A percentile compares a stretch with the other conserved stretches of the same genome.
Conservation (phyloP, 805 yeast genomes). For the Starmerella asiatica region DNA sequence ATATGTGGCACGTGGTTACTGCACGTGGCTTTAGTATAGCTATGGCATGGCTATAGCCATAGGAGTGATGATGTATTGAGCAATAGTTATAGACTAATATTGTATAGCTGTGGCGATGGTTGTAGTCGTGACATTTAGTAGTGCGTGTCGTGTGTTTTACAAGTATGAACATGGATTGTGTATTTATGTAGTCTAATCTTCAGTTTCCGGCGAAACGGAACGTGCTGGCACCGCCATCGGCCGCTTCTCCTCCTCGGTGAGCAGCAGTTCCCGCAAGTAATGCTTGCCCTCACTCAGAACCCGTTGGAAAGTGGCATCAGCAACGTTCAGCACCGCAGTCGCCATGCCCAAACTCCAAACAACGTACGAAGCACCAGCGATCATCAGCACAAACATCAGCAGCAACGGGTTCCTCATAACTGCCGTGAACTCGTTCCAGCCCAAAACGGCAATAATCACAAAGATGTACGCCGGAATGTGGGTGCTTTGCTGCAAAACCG, state of each 20-base stretch:
- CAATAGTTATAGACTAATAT: too few relatives aligned
- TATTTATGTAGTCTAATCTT: too few relatives aligned
- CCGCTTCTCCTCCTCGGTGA: constrained; percentile 8
- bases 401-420: constrained; percentile 76
- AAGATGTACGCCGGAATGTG: constrained; percentile 78
- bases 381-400: constrained; percentile 41
- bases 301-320: constrained; percentile 44
- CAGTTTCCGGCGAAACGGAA: too few relatives aligned
- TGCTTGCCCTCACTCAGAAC: constrained; percentile 40
- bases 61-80: too few relatives aligned
- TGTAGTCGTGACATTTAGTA: too few relatives aligned
- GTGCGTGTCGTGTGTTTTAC: too few relatives aligned
- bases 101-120: too few relatives aligned
- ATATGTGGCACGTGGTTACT: too few relatives aligned
- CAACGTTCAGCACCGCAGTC: constrained; percentile 57
- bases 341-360: constrained; percentile 59
- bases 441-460: constrained; percentile 55
- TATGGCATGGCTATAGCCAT: too few relatives aligned
- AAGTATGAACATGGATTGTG: too few relatives aligned
- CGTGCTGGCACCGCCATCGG: too few relatives aligned
- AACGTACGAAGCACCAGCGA: constrained; percentile 49
- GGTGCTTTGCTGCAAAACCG: constrained; percentile 61
- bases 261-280: constrained; percentile 10
- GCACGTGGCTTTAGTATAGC: too few relatives aligned
- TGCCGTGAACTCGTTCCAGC: constrained; percentile 93